phyloP scores from a whole-genome alignment of 1,284 basidiomycete species.

The Trametes hirsuta region DNA sequence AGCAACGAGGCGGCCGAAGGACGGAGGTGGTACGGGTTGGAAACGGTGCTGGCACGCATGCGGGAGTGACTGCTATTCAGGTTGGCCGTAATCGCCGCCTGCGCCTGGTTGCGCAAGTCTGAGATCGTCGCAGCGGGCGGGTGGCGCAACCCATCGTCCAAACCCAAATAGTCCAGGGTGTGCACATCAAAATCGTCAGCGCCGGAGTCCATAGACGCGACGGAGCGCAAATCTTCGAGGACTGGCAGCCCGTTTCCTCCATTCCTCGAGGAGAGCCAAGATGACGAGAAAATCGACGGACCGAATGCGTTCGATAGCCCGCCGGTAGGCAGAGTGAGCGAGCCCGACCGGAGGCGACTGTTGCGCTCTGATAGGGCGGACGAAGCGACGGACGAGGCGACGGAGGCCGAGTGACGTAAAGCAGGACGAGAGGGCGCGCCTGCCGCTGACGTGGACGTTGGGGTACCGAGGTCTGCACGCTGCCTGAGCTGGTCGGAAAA shows the following conservation, averaged over 20 bases:
- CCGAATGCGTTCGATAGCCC: constrained; percentile 88
- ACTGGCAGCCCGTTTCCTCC: constrained; percentile 59
- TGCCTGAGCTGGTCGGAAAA: constrained; percentile 60
- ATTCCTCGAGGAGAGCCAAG: constrained; percentile 78
- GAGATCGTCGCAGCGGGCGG: constrained; percentile 82
- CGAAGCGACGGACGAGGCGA: constrained; percentile 64
- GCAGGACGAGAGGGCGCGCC: constrained; percentile 59
- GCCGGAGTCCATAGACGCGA: constrained; percentile 76
- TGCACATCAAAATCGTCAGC: constrained; percentile 89
- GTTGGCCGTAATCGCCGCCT: constrained; percentile 85
- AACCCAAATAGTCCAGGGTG: constrained; percentile 92
- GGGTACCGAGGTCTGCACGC: constrained; percentile 46
- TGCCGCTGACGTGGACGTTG: constrained; percentile 41
- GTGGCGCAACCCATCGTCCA: constrained; percentile 74
- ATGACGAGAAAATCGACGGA: constrained; percentile 83
- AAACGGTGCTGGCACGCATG: constrained; percentile 88
- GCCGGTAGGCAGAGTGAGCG: constrained; percentile 68
- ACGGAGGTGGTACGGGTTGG: constrained; percentile 76
- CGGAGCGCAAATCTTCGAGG: constrained; percentile 79
- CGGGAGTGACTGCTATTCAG: constrained; percentile 75
- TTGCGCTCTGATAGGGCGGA: constrained; percentile 65
- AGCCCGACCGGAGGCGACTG: constrained; percentile 88
- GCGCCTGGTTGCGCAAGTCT: constrained; percentile 84
- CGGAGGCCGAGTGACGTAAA: constrained; percentile 77
- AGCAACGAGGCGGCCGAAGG: constrained; percentile 60